Percentiles rank a stretch among this genome's conserved stretches.
These are phyloP conservation scores for Letharia lupina DNA, from an alignment of 495 filamentous ascomycete species.

Conservation along the genomic window DNA sequence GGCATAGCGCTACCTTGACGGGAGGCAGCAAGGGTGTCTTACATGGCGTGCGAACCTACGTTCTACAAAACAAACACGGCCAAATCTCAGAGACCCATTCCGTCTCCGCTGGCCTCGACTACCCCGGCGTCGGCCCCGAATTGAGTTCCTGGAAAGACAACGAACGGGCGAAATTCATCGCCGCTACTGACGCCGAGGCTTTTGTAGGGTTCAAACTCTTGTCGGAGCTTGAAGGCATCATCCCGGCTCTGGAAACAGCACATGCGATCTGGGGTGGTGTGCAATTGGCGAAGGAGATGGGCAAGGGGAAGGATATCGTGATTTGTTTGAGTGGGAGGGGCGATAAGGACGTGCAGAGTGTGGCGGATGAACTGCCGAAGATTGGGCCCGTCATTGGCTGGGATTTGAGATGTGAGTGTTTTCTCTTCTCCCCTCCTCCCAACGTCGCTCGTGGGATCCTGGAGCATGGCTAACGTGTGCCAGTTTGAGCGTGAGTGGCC, in stretches of 20 bases:
- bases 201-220: slow-evolving; percentile 82
- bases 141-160: slow-evolving; percentile 87
- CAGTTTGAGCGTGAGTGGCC: background rate
- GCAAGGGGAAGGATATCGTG: slow-evolving; percentile 81
- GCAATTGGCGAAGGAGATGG: slow-evolving; percentile 81
- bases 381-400: slow-evolving; percentile 89
- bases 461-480: background rate
- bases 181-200: slow-evolving; percentile 86
- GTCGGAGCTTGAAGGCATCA: slow-evolving; percentile 85
- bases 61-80: slow-evolving; percentile 83
- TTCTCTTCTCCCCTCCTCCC: too few relatives aligned
- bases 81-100: slow-evolving; percentile 94
- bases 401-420: slow-evolving; percentile 65
- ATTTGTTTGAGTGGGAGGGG: slow-evolving; percentile 88
- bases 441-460: background rate
- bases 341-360: slow-evolving; percentile 97
- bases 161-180: slow-evolving; percentile 76
- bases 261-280: slow-evolving; percentile 88
- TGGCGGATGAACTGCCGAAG: slow-evolving; percentile 85
- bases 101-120: slow-evolving; percentile 93
- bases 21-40: slow-evolving; percentile 86
- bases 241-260: slow-evolving; percentile 86
- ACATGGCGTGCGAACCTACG: slow-evolving; percentile 91
- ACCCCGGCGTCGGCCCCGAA: slow-evolving; percentile 93
- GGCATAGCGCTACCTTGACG: slow-evolving; percentile 84